Percentiles rank a stretch among this genome's conserved stretches.
Evolutionary conservation across 83 land plant genomes (phyloP).

Genomic region (Diphasiastrum complanatum): DNA sequence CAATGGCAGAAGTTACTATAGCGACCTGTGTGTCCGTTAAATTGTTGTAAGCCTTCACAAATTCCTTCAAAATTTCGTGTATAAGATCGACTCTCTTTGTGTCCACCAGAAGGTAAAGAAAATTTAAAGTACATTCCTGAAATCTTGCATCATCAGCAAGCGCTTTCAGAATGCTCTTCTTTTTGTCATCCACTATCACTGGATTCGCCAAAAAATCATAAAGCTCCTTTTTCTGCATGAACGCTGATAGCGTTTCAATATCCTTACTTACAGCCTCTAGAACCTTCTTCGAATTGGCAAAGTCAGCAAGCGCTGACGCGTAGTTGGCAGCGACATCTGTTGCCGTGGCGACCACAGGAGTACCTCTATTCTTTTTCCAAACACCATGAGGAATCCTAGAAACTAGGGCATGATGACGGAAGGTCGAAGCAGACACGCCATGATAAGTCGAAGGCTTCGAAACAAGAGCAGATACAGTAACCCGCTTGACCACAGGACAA

Average conservation of each 20-base stretch:
- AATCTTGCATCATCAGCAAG: conserved; percentile 38
- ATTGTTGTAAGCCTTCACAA: conserved; percentile 53
- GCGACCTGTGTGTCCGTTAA: conserved; percentile 74
- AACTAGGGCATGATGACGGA: no score
- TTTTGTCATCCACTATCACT: conserved; percentile 42
- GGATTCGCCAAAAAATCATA: conserved; percentile 54
- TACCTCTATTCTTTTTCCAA: no score
- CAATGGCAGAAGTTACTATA: conserved; percentile 69
- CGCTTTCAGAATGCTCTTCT: conserved; percentile 44
- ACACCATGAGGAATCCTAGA: no score
- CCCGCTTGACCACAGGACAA: no score
- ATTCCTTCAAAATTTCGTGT: conserved; percentile 62
- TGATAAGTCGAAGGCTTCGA: no score
- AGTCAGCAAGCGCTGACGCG: conserved; percentile 72
- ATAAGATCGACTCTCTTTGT: conserved; percentile 51
- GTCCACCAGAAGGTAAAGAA: conserved; percentile 65
- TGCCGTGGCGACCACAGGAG: conserved; percentile 43
- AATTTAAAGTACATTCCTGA: conserved; percentile 44
- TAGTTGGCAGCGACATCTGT: conserved; percentile 49
- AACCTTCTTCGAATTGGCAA: conserved; percentile 40
- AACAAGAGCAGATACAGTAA: no score
- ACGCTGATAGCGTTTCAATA: conserved; percentile 46
- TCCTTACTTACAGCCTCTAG: conserved; percentile 60
- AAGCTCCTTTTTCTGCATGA: conserved; percentile 37
- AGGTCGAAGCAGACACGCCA: no score